Evolutionary conservation across 768 basidiomycete genomes (phyloP), one percentile per base, ranked within the genome.

Genomic region (Pilatotrama ljubarskyi): DNA sequence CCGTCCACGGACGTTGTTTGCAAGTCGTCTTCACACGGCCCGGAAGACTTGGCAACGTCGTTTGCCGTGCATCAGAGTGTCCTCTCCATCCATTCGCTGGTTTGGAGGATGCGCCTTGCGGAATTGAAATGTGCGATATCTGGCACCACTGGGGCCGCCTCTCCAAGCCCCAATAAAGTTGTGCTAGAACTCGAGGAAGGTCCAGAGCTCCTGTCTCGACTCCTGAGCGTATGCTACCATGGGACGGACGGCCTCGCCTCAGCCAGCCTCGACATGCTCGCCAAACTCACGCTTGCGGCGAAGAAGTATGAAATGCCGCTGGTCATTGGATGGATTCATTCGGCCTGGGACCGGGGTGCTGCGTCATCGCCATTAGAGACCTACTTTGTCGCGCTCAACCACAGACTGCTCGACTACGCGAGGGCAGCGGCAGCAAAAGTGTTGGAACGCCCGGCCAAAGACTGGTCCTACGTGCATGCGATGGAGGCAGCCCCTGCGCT

Each of bases 21-120:
- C 42, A 77, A 80, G 55, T 81, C 83, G 4, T 80, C 80, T 37
- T 24, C 50, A 51, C 83, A 84, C 63, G 66, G 68, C 43, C 72
- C 76, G 63, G 29, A 10, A 32, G 29, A 32, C 5, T 68, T 72
- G 48, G 0, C 24, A 7, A 25, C 3, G n/a, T 9, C 25, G 1
- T 84, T 75, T 47, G 66, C 57, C 13, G 55, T 72, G 6, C 74
- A 75, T 59, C 74, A 64, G 14, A 60, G 64, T 7, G 68, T 75
- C 41, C 72, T 76, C 25, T 67, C 71, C 13, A 65, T 75, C 17
- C 64, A 74, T 0, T 77, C 77, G 7, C 68, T 74, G 0, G 64
- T 73, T 51, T 75, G 74, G 42, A 49, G 37, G 14, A 8, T 38
- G 26, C 46, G 44, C 14, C 25, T 55, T 8, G 24, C 24, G 8